Evolutionary conservation across 371 early-diverging fungal species (phyloP).

Genomic region (Umbelopsis sp.): DNA sequence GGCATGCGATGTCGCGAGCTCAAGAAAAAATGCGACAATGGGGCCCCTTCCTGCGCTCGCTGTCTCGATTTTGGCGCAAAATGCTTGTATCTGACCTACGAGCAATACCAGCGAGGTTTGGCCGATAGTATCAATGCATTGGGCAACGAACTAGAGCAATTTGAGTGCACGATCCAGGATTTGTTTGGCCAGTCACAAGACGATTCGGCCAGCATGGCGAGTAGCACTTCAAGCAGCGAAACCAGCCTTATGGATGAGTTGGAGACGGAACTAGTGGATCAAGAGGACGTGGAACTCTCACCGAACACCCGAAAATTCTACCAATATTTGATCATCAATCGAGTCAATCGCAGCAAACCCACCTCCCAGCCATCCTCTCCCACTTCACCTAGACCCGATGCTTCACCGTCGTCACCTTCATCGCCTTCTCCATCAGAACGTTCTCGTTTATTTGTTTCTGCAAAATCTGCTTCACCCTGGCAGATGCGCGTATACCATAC

Average conservation of each 20-base stretch:
- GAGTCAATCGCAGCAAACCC: background rate
- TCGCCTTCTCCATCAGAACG: background rate
- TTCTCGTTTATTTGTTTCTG: background rate
- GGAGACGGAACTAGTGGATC: background rate
- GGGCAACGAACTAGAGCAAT: slow-evolving; percentile 9
- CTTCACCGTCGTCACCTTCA: background rate
- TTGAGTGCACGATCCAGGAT: background rate
- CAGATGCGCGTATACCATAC: slow-evolving; percentile 19
- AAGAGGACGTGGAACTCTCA: slow-evolving; percentile 9
- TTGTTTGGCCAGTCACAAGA: background rate
- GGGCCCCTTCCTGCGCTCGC: slow-evolving; percentile 11
- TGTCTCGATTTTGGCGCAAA: slow-evolving; percentile 16
- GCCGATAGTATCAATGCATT: slow-evolving; percentile 11
- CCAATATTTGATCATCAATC: slow-evolving; percentile 5
- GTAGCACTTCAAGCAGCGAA: background rate
- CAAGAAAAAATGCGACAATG: slow-evolving; percentile 16
- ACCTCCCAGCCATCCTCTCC: background rate
- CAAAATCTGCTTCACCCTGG: slow-evolving; percentile 17
- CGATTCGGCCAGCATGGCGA: background rate
- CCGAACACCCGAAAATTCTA: slow-evolving; percentile 12
- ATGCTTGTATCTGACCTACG: slow-evolving; percentile 12
- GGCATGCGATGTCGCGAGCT: slow-evolving; percentile 18
- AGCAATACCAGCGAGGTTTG: slow-evolving; percentile 5
- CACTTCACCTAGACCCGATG: background rate
- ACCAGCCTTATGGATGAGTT: slow-evolving; percentile 3